Conservation (phyloP, 805 yeast genomes). For the Geotrichum ghanense region DNA sequence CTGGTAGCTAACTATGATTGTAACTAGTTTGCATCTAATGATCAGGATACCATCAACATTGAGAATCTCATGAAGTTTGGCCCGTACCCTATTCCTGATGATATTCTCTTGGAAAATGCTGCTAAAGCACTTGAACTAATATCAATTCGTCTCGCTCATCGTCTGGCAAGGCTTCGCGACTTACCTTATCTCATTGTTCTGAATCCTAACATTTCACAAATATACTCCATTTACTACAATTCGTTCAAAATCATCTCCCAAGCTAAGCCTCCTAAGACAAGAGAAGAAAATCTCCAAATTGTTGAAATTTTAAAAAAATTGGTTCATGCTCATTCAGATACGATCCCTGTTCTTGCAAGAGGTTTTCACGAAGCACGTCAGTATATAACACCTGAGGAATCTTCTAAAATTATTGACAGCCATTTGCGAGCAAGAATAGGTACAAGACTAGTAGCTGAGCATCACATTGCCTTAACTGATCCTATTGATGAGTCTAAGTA, state of each 20-base stretch:
- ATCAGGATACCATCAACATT: conserved; percentile 3
- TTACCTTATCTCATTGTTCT: conserved; percentile 77
- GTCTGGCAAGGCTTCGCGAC: conserved; percentile 57
- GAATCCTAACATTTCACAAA: conserved; percentile 76
- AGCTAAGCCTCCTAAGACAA: conserved; percentile 33
- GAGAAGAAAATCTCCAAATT: conserved; percentile 44
- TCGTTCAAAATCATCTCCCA: conserved; percentile 46
- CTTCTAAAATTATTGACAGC: conserved; percentile 53
- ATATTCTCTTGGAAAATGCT: conserved; percentile 24
- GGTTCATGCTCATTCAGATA: conserved; percentile 71
- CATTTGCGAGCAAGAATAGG: conserved; percentile 79
- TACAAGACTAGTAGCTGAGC: conserved; percentile 78
- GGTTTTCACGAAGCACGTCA: conserved; percentile 64
- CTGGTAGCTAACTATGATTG: neutral
- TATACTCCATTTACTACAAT: conserved; percentile 60
- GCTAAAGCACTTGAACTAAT: conserved; percentile 16
- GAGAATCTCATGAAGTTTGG: conserved; percentile 19
- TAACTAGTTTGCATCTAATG: neutral
- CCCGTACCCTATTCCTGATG: conserved; percentile 17
- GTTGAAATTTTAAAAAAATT: conserved; percentile 44
- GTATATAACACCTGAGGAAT: conserved; percentile 34
- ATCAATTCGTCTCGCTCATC: conserved; percentile 40
- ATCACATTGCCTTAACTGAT: conserved; percentile 56
- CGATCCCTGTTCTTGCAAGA: conserved; percentile 66
- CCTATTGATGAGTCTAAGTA: conserved; percentile 32